Evolutionary conservation across 768 basidiomycete genomes (phyloP).

Genomic region (Boletus pseudo-olivaceus): DNA sequence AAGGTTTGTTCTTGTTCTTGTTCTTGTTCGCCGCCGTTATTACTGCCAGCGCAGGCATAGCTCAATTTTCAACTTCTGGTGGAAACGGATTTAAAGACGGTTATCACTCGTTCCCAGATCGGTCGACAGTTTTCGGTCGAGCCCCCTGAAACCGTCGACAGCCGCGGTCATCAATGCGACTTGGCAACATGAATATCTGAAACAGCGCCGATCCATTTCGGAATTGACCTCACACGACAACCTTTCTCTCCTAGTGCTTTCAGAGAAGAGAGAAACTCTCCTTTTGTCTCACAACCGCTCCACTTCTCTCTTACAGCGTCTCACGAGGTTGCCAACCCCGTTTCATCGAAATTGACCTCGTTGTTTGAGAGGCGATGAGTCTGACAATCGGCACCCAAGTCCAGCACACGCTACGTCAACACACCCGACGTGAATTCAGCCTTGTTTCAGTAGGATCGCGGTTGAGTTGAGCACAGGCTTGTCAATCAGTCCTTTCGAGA

Average conservation of each 20-base stretch:
- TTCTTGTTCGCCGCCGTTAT: slow-evolving; percentile 2
- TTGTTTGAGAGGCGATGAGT: not conserved
- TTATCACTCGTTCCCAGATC: not conserved
- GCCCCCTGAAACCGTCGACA: too few species aligned
- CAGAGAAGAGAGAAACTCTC: not conserved
- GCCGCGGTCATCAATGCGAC: not conserved
- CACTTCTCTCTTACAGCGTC: not conserved
- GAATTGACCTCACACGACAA: not conserved
- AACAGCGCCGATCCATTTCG: not conserved
- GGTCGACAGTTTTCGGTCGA: too few species aligned
- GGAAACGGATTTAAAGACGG: not conserved
- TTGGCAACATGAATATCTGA: not conserved
- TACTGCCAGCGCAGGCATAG: not conserved
- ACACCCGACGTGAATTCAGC: not conserved
- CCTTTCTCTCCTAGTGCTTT: not conserved
- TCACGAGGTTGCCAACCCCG: not conserved
- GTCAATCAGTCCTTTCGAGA: too few species aligned
- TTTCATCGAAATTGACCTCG: not conserved
- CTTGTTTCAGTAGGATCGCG: not conserved
- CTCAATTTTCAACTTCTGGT: not conserved
- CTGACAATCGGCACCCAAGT: not conserved
- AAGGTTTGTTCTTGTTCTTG: too few species aligned
- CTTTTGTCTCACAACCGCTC: not conserved
- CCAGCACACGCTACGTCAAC: not conserved
- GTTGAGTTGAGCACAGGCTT: not conserved